Evolutionary conservation across 179 eudicot genomes (phyloP).

Genomic region (Beta lomatogona): DNA sequence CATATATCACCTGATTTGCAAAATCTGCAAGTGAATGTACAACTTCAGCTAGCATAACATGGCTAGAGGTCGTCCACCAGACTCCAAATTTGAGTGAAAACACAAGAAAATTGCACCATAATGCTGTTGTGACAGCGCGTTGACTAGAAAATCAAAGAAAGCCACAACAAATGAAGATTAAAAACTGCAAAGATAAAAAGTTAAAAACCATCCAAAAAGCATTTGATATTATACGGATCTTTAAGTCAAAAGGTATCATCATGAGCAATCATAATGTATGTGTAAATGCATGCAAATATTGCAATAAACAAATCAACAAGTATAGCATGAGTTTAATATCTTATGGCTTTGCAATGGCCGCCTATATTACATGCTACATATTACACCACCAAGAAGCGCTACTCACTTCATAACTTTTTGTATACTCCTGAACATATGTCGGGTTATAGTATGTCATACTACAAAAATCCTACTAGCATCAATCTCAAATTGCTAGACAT

Average conservation of each 20-base stretch:
- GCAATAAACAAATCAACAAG: not conserved
- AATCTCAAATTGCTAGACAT: not conserved
- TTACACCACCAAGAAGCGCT: not conserved
- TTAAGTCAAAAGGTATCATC: not conserved
- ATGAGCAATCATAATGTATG: not conserved
- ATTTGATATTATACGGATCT: slow-evolving; percentile 1
- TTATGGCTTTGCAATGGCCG: not conserved
- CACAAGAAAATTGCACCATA: slow-evolving; percentile 96
- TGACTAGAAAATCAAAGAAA: slow-evolving; percentile 49
- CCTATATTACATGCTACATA: not conserved
- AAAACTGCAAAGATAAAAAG: not conserved
- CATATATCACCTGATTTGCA: slow-evolving; percentile 78
- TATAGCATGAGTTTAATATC: not conserved
- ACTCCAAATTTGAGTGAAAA: slow-evolving; percentile 98
- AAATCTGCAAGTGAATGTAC: slow-evolving; percentile 93
- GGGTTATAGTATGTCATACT: not conserved
- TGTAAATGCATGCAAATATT: not conserved
- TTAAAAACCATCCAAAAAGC: not conserved
- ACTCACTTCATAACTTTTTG: not conserved
- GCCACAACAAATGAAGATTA: not conserved
- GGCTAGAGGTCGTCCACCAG: slow-evolving; percentile 88
- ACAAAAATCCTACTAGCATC: not conserved
- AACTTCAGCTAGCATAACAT: slow-evolving; percentile 94
- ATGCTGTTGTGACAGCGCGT: slow-evolving; percentile 94
- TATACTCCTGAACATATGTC: not conserved